Conservation (phyloP, 345 rosid genomes). For the Toxicodendron radicans region DNA sequence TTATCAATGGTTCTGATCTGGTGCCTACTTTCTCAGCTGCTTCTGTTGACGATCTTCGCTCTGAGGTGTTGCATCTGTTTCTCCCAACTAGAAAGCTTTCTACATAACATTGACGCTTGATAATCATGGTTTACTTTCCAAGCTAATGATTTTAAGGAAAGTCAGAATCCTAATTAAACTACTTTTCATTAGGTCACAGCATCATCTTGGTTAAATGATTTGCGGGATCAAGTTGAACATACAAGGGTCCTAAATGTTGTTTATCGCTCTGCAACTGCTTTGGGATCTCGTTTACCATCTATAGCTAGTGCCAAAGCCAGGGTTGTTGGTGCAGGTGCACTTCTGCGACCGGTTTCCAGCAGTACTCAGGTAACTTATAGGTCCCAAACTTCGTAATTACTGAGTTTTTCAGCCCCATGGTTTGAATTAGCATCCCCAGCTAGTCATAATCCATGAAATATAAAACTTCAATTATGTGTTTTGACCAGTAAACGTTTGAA, state of each 20-base stretch:
- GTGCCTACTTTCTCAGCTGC: constrained; percentile 95
- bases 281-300: constrained; percentile 91
- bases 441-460: neutral
- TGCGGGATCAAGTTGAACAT: constrained; percentile 87
- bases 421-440: neutral
- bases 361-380: constrained; percentile 69
- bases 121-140: neutral
- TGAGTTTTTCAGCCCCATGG: neutral
- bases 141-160: neutral
- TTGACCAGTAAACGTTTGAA: neutral
- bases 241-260: constrained; percentile 86
- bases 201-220: constrained; percentile 94
- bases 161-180: constrained; percentile 15
- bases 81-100: neutral
- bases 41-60: constrained; percentile 90
- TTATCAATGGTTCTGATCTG: constrained; percentile 89
- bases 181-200: constrained; percentile 67
- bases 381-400: neutral
- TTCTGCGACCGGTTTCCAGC: constrained; percentile 84
- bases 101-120: neutral
- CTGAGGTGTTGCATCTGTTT: constrained; percentile 56
- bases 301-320: constrained; percentile 92
- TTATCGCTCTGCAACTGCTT: constrained; percentile 89
- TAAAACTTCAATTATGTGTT: neutral
- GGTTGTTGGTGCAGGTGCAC: constrained; percentile 94